These are phyloP conservation scores for Talaromyces sp. DNA, from an alignment of 2,329 filamentous ascomycete genomes.

Conservation along the genomic window DNA sequence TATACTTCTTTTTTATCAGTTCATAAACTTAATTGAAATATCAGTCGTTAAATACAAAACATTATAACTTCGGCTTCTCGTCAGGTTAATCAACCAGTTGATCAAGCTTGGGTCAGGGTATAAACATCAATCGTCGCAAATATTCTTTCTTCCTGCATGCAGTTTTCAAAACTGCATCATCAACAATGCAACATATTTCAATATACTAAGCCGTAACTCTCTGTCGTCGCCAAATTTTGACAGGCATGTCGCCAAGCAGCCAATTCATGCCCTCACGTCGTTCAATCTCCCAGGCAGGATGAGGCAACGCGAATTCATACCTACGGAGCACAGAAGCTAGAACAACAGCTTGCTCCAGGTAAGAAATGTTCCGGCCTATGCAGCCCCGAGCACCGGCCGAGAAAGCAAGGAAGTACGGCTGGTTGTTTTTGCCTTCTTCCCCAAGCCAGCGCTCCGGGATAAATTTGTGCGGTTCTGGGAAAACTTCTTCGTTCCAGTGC, in stretches of 20 bases:
- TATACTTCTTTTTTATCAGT: not conserved
- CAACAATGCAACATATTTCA: not conserved
- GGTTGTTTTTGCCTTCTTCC: not conserved
- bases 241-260: not conserved
- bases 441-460: not conserved
- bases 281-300: not conserved
- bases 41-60: not conserved
- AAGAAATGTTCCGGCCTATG: not conserved
- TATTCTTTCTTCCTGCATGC: not conserved
- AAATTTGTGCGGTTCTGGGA: not conserved
- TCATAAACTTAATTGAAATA: not conserved
- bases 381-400: not conserved
- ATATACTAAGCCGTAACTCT: not conserved
- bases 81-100: not conserved
- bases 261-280: not conserved
- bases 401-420: not conserved
- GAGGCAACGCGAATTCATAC: not conserved
- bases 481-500: not conserved
- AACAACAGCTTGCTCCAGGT: not conserved
- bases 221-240: not conserved
- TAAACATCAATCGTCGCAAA: not conserved
- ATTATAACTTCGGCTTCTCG: not conserved
- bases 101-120: not conserved
- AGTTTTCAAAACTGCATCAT: not conserved
- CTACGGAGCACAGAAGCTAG: not conserved